These are phyloP conservation scores for Colletotrichum eleusines DNA, from an alignment of 2,329 filamentous ascomycete genomes.

Conservation along the genomic window DNA sequence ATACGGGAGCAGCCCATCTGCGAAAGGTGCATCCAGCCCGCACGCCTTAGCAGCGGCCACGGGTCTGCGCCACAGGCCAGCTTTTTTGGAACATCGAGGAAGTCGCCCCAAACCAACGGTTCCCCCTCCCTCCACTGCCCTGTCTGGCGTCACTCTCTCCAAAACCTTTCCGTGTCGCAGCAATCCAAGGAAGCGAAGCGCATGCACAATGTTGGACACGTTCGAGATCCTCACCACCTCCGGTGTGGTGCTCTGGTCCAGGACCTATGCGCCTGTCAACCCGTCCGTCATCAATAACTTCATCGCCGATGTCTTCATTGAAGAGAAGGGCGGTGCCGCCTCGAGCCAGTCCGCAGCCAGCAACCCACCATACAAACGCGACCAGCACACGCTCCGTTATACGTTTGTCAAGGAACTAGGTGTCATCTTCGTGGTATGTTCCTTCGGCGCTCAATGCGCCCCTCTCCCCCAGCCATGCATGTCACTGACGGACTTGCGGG, in stretches of 20 bases:
- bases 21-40: slow-evolving; percentile 18
- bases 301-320: slow-evolving; percentile 97
- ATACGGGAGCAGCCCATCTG: slow-evolving; percentile 6
- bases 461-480: neutral
- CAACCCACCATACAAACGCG: slow-evolving; percentile 85
- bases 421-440: slow-evolving; percentile 87
- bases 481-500: slow-evolving; percentile 35
- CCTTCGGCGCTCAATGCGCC: neutral
- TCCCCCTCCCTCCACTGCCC: neutral
- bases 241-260: slow-evolving; percentile 96
- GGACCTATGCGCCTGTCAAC: slow-evolving; percentile 83
- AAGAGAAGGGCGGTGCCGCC: slow-evolving; percentile 81
- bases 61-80: slow-evolving; percentile 39
- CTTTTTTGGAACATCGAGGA: slow-evolving; percentile 37
- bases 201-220: slow-evolving; percentile 82
- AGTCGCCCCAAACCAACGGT: slow-evolving; percentile 26
- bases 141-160: neutral
- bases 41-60: slow-evolving; percentile 29
- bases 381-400: slow-evolving; percentile 96
- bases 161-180: slow-evolving; percentile 10
- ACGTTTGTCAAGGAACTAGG: slow-evolving; percentile 92
- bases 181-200: slow-evolving; percentile 2
- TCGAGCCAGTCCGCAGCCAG: slow-evolving; percentile 69
- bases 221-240: slow-evolving; percentile 98
- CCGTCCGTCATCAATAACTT: slow-evolving; percentile 91